Percentiles rank a stretch among this genome's conserved stretches.
These are phyloP conservation scores for Cicer judaicum DNA, from an alignment of 306 rosid genomes.

Conservation along the genomic window DNA sequence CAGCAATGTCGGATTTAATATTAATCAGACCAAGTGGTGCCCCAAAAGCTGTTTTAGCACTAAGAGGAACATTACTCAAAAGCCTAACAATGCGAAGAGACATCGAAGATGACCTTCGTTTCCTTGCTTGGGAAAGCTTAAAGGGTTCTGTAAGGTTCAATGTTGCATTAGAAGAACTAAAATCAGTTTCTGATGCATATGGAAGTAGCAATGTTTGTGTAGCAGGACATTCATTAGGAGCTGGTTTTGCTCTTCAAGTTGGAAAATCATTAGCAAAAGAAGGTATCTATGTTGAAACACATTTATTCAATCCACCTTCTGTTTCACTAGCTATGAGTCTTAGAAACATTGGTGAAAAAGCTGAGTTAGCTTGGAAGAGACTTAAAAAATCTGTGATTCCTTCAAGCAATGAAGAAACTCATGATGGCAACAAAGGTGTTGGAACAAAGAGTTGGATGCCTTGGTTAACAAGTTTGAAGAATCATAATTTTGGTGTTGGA, in stretches of 20 bases:
- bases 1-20: slow-evolving; percentile 76
- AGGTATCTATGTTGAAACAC: slow-evolving; percentile 82
- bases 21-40: slow-evolving; percentile 90
- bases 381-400: slow-evolving; percentile 76
- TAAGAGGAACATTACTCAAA: slow-evolving; percentile 86
- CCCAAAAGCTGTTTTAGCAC: slow-evolving; percentile 76
- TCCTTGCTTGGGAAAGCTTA: slow-evolving; percentile 94
- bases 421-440: slow-evolving; percentile 42
- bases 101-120: slow-evolving; percentile 87
- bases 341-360: slow-evolving; percentile 82
- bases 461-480: slow-evolving; percentile 53
- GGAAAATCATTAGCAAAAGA: slow-evolving; percentile 91
- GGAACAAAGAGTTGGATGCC: slow-evolving; percentile 65
- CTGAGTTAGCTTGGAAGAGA: slow-evolving; percentile 79
- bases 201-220: slow-evolving; percentile 84
- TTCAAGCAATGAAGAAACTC: slow-evolving; percentile 47
- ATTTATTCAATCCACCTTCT: slow-evolving; percentile 94
- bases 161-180: slow-evolving; percentile 65
- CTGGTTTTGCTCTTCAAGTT: slow-evolving; percentile 94
- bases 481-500: slow-evolving; percentile 60
- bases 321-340: slow-evolving; percentile 89
- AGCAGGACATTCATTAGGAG: slow-evolving; percentile 96
- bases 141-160: slow-evolving; percentile 89
- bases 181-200: slow-evolving; percentile 58
- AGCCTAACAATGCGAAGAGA: slow-evolving; percentile 77